Percentiles rank a stretch among this genome's conserved stretches.
phyloP scores from a whole-genome alignment of 2,329 filamentous ascomycete genomes.

The Huntiella omanensis region DNA sequence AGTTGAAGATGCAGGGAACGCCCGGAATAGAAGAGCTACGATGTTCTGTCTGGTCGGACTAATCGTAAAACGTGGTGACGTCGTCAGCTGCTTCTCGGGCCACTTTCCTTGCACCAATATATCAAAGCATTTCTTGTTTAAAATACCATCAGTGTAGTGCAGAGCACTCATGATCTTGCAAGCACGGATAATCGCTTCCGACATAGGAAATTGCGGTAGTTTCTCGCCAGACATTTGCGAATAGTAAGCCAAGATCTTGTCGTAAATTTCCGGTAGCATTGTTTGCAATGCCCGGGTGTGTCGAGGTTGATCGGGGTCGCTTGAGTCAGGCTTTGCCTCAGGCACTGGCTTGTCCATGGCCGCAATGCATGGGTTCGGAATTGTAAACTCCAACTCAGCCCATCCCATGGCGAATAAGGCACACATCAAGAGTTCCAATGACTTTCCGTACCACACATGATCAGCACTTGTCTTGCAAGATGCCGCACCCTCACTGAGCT shows the following conservation, averaged over 20 bases:
- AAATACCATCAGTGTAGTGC: slow-evolving; percentile 43
- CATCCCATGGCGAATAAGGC: slow-evolving; percentile 71
- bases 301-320: slow-evolving; percentile 28
- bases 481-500: slow-evolving; percentile 62
- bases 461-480: slow-evolving; percentile 67
- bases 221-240: slow-evolving; percentile 50
- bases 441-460: slow-evolving; percentile 95
- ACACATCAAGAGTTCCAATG: slow-evolving; percentile 69
- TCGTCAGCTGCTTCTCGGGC: slow-evolving; percentile 29
- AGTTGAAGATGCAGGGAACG: slow-evolving; percentile 47
- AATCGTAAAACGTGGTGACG: slow-evolving; percentile 36
- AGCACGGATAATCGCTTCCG: slow-evolving; percentile 56
- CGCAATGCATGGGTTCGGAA: slow-evolving; percentile 38
- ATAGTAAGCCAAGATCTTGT: slow-evolving; percentile 58
- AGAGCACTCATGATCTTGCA: slow-evolving; percentile 50
- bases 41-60: slow-evolving; percentile 44
- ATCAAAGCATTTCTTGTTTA: slow-evolving; percentile 41
- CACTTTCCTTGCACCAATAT: slow-evolving; percentile 46
- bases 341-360: slow-evolving; percentile 29
- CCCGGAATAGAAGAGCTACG: slow-evolving; percentile 44
- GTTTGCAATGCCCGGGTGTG: slow-evolving; percentile 34
- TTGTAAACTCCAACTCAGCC: slow-evolving; percentile 64
- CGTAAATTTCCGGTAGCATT: slow-evolving; percentile 54
- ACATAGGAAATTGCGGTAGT: slow-evolving; percentile 50
- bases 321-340: slow-evolving; percentile 17